Evolutionary conservation across 2,329 filamentous ascomycete species (phyloP).

Genomic region (Trichoderma sp.): DNA sequence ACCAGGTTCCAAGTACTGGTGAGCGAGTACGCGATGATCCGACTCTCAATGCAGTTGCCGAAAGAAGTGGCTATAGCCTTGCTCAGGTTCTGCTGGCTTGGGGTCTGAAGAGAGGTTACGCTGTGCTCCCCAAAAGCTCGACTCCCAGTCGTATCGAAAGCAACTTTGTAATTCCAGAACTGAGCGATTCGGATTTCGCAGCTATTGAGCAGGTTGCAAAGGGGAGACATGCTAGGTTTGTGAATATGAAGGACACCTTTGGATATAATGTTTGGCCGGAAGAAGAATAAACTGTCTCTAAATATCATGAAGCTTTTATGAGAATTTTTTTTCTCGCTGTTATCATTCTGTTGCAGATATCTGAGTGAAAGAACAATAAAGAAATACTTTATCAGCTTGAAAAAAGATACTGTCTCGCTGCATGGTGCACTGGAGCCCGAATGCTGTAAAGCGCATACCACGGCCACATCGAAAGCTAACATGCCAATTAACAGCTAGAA

Average conservation of each 20-base stretch:
- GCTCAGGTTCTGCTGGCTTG: slow-evolving; percentile 72
- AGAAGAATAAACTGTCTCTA: neutral
- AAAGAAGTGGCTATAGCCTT: slow-evolving; percentile 40
- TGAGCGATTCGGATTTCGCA: neutral
- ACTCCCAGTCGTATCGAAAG: slow-evolving; percentile 68
- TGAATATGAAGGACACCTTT: slow-evolving; percentile 12
- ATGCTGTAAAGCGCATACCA: neutral
- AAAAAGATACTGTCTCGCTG: neutral
- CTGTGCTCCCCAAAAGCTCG: slow-evolving; percentile 82
- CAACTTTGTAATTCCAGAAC: slow-evolving; percentile 52
- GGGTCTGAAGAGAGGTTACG: slow-evolving; percentile 78
- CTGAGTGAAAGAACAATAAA: accelerated
- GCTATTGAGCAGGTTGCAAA: slow-evolving; percentile 8
- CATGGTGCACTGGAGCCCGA: neutral
- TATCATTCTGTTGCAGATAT: neutral
- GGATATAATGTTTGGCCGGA: slow-evolving; percentile 10
- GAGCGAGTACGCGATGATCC: slow-evolving; percentile 67
- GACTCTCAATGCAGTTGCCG: slow-evolving; percentile 53
- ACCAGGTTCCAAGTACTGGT: slow-evolving; percentile 41
- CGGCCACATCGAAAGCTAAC: no score
- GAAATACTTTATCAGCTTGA: neutral
- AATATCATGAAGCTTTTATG: neutral
- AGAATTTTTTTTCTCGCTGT: neutral
- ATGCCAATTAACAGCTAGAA: neutral
- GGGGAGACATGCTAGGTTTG: neutral